Percentiles rank a stretch among this genome's conserved stretches.
Conservation (phyloP, 192 early-diverging fungal genomes). For the Ramicandelaber brevisporus region DNA sequence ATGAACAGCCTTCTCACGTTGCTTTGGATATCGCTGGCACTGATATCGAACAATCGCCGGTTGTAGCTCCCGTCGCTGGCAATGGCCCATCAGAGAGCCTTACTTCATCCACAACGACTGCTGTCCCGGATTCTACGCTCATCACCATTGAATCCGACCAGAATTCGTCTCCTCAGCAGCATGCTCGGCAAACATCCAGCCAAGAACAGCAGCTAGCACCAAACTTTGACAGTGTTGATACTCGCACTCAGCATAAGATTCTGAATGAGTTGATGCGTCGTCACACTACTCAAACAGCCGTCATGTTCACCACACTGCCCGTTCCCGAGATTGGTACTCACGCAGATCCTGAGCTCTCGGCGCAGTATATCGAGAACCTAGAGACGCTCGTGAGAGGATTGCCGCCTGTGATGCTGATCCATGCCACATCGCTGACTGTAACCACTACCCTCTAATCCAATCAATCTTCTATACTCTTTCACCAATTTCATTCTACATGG, state of each 20-base stretch:
- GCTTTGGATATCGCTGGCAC: too few relatives aligned
- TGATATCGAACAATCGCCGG: too few relatives aligned
- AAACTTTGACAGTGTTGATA: slow-evolving; percentile 26
- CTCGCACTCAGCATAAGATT: slow-evolving; percentile 22
- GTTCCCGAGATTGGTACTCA: slow-evolving; percentile 23
- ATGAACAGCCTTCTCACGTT: neutral
- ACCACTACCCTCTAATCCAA: slow-evolving; percentile 23
- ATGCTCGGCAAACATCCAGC: slow-evolving; percentile 1
- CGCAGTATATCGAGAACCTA: slow-evolving; percentile 22
- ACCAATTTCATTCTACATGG: too few relatives aligned
- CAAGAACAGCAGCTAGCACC: slow-evolving; percentile 3
- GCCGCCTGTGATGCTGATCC: slow-evolving; percentile 33
- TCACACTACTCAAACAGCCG: slow-evolving; percentile 17
- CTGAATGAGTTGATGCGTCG: slow-evolving; percentile 32
- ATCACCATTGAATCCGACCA: neutral
- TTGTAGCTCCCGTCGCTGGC: slow-evolving; percentile 1
- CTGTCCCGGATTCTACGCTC: slow-evolving; percentile 1
- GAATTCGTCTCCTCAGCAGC: slow-evolving; percentile 2
- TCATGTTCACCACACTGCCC: slow-evolving; percentile 30
- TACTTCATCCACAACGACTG: neutral
- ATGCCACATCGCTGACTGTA: slow-evolving; percentile 32
- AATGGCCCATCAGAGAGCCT: slow-evolving; percentile 3
- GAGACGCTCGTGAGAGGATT: slow-evolving; percentile 16
- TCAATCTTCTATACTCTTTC: neutral
- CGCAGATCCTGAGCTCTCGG: slow-evolving; percentile 9